Conservation (phyloP, 2,329 filamentous ascomycete genomes). For the Mollisiaceae sp. region DNA sequence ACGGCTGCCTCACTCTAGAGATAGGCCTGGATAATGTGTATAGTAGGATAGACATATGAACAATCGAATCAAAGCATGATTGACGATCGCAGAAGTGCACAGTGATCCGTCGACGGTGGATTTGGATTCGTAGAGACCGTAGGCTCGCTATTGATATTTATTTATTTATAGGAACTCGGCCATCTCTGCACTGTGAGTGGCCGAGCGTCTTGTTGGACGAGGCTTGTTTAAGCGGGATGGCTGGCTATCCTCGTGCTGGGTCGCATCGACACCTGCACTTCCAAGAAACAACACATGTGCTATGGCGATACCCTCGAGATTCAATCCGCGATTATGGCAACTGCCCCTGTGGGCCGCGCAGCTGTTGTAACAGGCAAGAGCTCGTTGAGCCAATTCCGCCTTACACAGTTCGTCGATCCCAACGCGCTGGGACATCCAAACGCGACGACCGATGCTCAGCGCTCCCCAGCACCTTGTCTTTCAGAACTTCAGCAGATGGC, state of each 20-base stretch:
- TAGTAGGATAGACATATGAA: not conserved
- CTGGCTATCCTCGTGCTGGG: conserved; percentile 14
- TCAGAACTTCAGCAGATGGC: conserved; percentile 30
- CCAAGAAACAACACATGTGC: conserved; percentile 24
- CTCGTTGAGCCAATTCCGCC: conserved; percentile 33
- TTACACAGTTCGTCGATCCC: conserved; percentile 33
- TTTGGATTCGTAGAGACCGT: not conserved
- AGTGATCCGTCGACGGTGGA: not conserved
- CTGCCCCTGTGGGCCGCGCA: conserved; percentile 32
- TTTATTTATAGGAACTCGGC: conserved; percentile 1
- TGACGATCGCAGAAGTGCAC: not conserved
- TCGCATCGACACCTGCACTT: not conserved
- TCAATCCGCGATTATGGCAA: conserved; percentile 36
- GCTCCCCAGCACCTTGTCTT: conserved; percentile 6
- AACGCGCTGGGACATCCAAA: conserved; percentile 15
- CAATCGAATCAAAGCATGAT: not conserved
- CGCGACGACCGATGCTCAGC: conserved; percentile 15
- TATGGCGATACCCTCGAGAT: conserved; percentile 35
- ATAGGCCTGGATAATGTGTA: not conserved
- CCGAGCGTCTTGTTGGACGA: not conserved
- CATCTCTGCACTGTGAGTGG: not conserved
- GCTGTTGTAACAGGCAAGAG: conserved; percentile 29
- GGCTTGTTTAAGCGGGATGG: conserved; percentile 1
- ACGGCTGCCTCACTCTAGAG: not conserved
- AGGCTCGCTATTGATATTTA: not conserved